Evolutionary conservation across 2,329 filamentous ascomycete species (phyloP).

Genomic region (Gnomoniopsis smithogilvyi): DNA sequence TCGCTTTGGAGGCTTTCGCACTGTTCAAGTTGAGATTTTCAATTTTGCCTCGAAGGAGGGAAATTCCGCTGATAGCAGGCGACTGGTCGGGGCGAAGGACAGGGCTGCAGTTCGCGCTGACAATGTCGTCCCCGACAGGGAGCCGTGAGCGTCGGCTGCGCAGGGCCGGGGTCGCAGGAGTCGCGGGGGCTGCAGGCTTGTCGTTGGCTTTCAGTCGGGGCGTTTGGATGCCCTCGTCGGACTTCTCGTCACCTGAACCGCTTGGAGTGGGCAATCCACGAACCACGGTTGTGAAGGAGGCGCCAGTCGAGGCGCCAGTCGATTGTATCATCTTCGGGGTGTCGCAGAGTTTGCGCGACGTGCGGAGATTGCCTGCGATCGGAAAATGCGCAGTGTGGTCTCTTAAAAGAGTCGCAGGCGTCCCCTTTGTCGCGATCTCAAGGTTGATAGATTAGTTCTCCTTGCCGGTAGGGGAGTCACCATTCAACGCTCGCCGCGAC

Average conservation of each 20-base stretch:
- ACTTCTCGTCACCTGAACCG: constrained; percentile 56
- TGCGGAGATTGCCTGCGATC: not conserved
- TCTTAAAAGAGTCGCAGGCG: not conserved
- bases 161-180: constrained; percentile 24
- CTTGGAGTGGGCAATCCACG: constrained; percentile 56
- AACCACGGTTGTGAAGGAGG: constrained; percentile 48
- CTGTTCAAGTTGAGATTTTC: constrained; percentile 70
- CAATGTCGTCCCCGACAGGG: constrained; percentile 50
- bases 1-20: constrained; percentile 39
- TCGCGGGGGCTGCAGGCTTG: constrained; percentile 18
- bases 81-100: constrained; percentile 47
- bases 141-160: constrained; percentile 35
- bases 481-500: constrained; percentile 51
- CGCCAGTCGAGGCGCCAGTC: constrained; percentile 41
- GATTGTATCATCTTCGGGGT: constrained; percentile 41
- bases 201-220: constrained; percentile 20
- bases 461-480: constrained; percentile 15
- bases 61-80: constrained; percentile 68
- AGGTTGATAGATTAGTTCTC: not conserved
- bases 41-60: constrained; percentile 76
- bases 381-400: not conserved
- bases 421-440: not conserved
- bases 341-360: not conserved
- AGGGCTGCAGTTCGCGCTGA: constrained; percentile 63
- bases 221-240: constrained; percentile 39